Evolutionary conservation across 2,329 filamentous ascomycete species (phyloP), one percentile per base, ranked within the genome.

Genomic region (Cladosporium colombiae): DNA sequence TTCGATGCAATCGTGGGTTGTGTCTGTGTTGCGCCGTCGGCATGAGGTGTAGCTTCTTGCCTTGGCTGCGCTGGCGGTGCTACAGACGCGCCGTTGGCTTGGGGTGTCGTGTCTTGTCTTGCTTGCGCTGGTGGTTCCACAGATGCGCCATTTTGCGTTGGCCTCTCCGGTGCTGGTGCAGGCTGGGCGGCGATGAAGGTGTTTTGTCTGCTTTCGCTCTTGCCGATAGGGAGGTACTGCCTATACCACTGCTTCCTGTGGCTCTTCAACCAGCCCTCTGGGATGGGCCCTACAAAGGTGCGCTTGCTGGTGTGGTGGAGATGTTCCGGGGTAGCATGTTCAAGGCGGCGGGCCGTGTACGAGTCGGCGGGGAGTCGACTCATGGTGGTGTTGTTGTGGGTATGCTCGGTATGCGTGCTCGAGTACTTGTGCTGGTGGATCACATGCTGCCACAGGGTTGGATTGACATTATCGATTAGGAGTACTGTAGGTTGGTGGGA

Each of bases 281-380:
- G 87, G 40, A 89, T 86, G 40, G 87, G 87, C 0, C 87, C 87
- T 66, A 89, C 87, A 76, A 89, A 89, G 76, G 84, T 85, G 64
- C 87, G 84, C 64, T 84, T 81, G 61, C 82, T 85, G 7, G 87
- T 89, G 70, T 87, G 78, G 76, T 89, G 83, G 49, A 89, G 77
- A 72, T 89, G 87, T 66, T 85, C 82, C 27, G 86, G 81, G 52
- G 84, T 86, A 58, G 86, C 84, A 81, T 89, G 85, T 78, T 85
- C 73, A 27, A 76, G 72, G 31, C 74, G 72, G 37, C 73, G 74
- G 49, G 83, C 85, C 83, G 73, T 69, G 61, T 73, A 70, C 7
- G 72, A 73, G 67, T 74, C 71, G 46, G 72, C 63, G n/a, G 71
- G 69, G 18, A 76, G 73, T 25, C 31, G 46, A 29, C 35, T 63